Evolutionary conservation across 2,329 filamentous ascomycete genomes (phyloP), one percentile per base, ranked within the genome.

Genomic region (Orbilia brochopaga): DNA sequence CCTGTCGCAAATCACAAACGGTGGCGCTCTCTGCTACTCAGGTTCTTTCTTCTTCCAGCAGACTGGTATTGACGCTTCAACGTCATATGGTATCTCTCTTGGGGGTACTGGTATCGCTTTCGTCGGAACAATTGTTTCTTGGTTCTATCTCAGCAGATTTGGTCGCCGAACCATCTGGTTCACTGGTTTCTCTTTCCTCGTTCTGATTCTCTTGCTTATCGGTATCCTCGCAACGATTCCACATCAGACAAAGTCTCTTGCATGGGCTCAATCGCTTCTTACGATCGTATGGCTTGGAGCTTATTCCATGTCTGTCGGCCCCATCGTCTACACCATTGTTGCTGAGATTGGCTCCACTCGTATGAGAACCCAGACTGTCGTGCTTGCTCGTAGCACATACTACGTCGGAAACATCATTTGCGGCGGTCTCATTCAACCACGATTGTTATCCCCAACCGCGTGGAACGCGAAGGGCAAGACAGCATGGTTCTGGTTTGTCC

Each of bases 21-120:
- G 80, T 13, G 79, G 79, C 42, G 78, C 79, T 13, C 77, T 81
- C 24, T 80, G 79, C 75, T 82, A 82, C 73, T 79, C 76, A 8
- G 79, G 80, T 10, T 80, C 80, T 24, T 83, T 82, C 78, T 83
- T 83, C 77, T 83, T 82, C 77, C 78, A 81, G 50, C 81, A 82
- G 74, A 79, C 81, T 0, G 82, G 83, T 53, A 79, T 83, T 54
- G 51, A 59, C 17, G 60, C 67, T 19, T 72, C 67, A 1, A 66
- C 77, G 32, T 78, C 81, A 0, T 83, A 82, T 73, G 79, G 78
- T 44, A 79, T 84, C 67, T 77, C 78, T 19, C 77, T 83, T 4
- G 80, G 79, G 2, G 81, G 81, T 32, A 82, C 80, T 10, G 79
- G 78, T 2, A 79, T 83, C 48, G 81, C 81, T 11, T 82, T 83